Evolutionary conservation across 2,329 filamentous ascomycete species (phyloP).

Genomic region (Alternaria dauci): DNA sequence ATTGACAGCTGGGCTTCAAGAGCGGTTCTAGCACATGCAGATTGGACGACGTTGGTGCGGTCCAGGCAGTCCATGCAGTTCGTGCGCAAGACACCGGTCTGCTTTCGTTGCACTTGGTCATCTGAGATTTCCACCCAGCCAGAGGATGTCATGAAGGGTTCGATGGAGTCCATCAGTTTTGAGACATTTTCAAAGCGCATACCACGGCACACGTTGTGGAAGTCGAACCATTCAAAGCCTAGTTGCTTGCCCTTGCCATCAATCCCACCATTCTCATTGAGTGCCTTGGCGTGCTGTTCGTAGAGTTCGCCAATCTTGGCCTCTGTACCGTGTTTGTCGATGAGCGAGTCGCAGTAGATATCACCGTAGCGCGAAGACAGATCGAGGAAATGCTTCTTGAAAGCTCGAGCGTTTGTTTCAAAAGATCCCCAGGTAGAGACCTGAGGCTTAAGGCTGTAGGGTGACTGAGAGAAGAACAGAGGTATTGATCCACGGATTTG

Average conservation of each 20-base stretch:
- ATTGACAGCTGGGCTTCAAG: slow-evolving; percentile 80
- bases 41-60: slow-evolving; percentile 94
- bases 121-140: slow-evolving; percentile 72
- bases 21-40: slow-evolving; percentile 83
- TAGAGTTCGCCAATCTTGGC: slow-evolving; percentile 80
- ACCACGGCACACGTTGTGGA: slow-evolving; percentile 88
- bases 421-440: slow-evolving; percentile 83
- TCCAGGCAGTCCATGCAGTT: slow-evolving; percentile 99
- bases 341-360: slow-evolving; percentile 81
- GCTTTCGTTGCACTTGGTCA: slow-evolving; percentile 56
- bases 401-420: slow-evolving; percentile 79
- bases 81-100: slow-evolving; percentile 83
- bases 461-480: slow-evolving; percentile 92
- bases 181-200: slow-evolving; percentile 99
- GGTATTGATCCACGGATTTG: slow-evolving; percentile 93
- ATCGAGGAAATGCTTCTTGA: slow-evolving; percentile 79
- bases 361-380: slow-evolving; percentile 75
- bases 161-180: slow-evolving; percentile 75
- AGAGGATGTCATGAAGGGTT: slow-evolving; percentile 71
- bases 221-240: slow-evolving; percentile 96
- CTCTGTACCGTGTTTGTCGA: slow-evolving; percentile 89
- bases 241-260: slow-evolving; percentile 61
- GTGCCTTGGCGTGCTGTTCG: slow-evolving; percentile 69
- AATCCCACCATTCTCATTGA: slow-evolving; percentile 68
- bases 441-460: slow-evolving; percentile 89